Conservation (phyloP, 2,329 filamentous ascomycete species). For the Fusarium nodosum region DNA sequence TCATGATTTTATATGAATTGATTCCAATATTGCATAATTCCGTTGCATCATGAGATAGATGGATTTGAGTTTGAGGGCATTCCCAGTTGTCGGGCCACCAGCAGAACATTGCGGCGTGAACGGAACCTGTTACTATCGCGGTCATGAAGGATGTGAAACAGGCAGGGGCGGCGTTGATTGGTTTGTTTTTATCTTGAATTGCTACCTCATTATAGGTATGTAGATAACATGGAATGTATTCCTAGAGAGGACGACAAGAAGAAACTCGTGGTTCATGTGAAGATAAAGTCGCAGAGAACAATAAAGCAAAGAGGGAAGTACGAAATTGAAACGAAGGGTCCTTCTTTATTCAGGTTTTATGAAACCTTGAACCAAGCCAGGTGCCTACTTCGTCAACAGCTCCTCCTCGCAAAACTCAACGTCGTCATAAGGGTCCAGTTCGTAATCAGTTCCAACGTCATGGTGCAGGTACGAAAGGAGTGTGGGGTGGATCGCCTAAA, state of each 20-base stretch:
- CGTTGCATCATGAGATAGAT: neutral
- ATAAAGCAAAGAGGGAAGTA: neutral
- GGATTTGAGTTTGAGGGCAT: neutral
- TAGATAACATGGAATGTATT: too few relatives aligned
- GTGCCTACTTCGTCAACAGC: conserved; percentile 2
- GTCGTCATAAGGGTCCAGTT: conserved; percentile 45
- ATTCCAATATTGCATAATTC: neutral
- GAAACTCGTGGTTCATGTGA: neutral
- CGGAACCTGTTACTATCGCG: neutral
- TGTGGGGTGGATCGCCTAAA: neutral
- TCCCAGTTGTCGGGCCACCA: conserved; percentile 21
- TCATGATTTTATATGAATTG: neutral
- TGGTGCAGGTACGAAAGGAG: conserved; percentile 34
- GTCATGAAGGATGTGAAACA: conserved; percentile 2
- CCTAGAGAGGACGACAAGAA: neutral
- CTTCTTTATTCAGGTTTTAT: conserved; percentile 21
- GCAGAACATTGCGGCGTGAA: conserved; percentile 25
- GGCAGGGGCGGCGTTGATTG: conserved; percentile 6
- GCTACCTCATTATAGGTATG: neutral
- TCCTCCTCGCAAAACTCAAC: conserved; percentile 20
- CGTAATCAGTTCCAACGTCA: conserved; percentile 30
- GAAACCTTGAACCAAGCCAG: neutral
- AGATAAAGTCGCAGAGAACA: neutral
- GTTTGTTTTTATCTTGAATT: neutral
- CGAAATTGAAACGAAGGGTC: conserved; percentile 1